These are phyloP conservation scores for Obba rivulosa DNA, from an alignment of 768 basidiomycete genomes.

Conservation along the genomic window DNA sequence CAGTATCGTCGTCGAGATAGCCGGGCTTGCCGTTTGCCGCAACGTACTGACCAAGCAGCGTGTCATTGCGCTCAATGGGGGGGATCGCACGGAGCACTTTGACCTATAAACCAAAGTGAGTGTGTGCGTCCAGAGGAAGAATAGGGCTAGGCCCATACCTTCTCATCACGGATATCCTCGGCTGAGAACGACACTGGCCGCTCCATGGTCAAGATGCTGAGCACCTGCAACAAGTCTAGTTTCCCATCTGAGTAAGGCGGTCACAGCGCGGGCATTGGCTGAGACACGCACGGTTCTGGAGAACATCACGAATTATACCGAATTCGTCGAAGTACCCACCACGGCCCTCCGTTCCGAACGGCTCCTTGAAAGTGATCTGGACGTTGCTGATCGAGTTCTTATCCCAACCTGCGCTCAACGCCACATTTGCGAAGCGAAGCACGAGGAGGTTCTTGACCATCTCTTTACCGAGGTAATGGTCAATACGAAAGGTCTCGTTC, in stretches of 20 bases:
- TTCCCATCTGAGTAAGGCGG: conserved; percentile 3
- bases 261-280: background rate
- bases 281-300: conserved; percentile 87
- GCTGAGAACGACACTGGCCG: conserved; percentile 95
- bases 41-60: conserved; percentile 93
- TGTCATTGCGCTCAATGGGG: conserved; percentile 70
- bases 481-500: conserved; percentile 98
- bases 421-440: conserved; percentile 91
- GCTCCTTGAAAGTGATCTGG: conserved; percentile 99
- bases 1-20: conserved; percentile 96
- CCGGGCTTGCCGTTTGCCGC: conserved; percentile 90
- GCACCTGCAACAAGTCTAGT: conserved; percentile 88
- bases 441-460: conserved; percentile 99
- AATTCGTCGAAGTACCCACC: conserved; percentile 99
- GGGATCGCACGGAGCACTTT: conserved; percentile 93
- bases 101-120: conserved; percentile 50
- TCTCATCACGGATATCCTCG: conserved; percentile 98
- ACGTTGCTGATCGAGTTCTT: conserved; percentile 95
- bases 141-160: conserved; percentile 44
- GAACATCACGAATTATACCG: conserved; percentile 95
- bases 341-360: conserved; percentile 98
- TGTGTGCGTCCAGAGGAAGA: conserved; percentile 6
- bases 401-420: conserved; percentile 87
- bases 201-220: conserved; percentile 96
- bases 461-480: conserved; percentile 99